Evolutionary conservation across 2,329 filamentous ascomycete species (phyloP).

Genomic region (Tolypocladium capitatum): DNA sequence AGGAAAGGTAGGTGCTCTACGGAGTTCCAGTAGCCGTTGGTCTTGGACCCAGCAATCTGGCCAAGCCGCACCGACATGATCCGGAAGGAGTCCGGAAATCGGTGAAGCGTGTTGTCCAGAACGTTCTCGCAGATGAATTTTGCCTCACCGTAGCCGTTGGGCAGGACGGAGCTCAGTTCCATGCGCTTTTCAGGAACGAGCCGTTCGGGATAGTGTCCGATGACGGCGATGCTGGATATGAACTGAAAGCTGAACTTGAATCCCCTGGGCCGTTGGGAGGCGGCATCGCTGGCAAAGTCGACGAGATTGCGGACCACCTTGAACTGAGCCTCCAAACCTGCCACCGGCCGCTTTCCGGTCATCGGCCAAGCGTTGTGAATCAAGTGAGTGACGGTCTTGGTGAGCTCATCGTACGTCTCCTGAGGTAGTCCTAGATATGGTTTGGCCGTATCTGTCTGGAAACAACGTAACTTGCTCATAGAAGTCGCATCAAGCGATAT

Average conservation of each 20-base stretch:
- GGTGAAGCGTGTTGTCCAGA: too few relatives aligned
- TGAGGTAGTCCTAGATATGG: constrained; percentile 26
- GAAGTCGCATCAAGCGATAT: too few relatives aligned
- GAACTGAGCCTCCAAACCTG: constrained; percentile 30
- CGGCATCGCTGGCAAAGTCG: constrained; percentile 24
- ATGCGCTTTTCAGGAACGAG: constrained; percentile 31
- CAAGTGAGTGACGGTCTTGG: constrained; percentile 29
- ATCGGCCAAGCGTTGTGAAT: constrained; percentile 40
- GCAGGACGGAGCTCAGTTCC: constrained; percentile 24
- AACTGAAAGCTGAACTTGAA: constrained; percentile 21
- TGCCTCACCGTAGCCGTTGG: constrained; percentile 37
- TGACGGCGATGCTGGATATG: constrained; percentile 26
- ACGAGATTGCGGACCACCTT: constrained; percentile 31
- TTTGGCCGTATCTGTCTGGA: constrained; percentile 11
- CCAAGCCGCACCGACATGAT: constrained; percentile 31
- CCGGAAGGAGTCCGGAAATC: too few relatives aligned
- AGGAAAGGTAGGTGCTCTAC: constrained; percentile 36
- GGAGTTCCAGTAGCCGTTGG: constrained; percentile 40
- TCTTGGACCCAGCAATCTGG: constrained; percentile 37
- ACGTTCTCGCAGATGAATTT: too few relatives aligned
- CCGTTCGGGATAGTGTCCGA: constrained; percentile 17
- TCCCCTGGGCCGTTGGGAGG: constrained; percentile 3
- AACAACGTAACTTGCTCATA: too few relatives aligned
- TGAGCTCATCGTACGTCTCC: constrained; percentile 23
- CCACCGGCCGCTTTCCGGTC: constrained; percentile 17